Base-by-base conservation (phyloP, 495 filamentous ascomycete species). In the Talaromyces borbonicus region DNA sequence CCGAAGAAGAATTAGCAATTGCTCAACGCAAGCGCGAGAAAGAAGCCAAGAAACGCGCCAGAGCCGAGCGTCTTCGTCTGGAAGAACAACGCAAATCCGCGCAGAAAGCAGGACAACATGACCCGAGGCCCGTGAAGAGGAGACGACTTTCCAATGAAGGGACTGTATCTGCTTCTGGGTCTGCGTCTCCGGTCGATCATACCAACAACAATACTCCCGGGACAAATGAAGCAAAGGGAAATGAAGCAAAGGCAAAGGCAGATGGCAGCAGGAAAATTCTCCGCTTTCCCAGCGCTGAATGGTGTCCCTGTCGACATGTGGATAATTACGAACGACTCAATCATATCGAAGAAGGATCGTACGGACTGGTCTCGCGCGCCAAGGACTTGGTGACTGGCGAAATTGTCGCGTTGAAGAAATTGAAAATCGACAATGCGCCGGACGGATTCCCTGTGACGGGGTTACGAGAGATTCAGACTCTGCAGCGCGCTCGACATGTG, bases 271-370 rank as follows among this genome's bases (percentile, higher is more conserved):
- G 49, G 19, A 55, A 62, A 14, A 60, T 93, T 11, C 64, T 95
- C 18, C 77, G 84, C 14, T 92, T 90, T 60, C 74, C 81, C 19
- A 66, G 72, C 36, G 72, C 73, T 16, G 67, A 71, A 60, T 93
- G 90, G 76, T 76, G 77, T 27, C 78, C 78, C 32, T 86, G 84
- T 56, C 74, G 87, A 52, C 83, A 85, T 67, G 82, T 95, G 38
- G 83, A 90, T 60, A 83, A 89, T 59, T 97, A 89, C 62, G 86
- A 95, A 60, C 81, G 81, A 49, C 68, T 98, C 49, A 98, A 98
- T 56, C 84, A 92, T 63, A 98, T 98, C 56, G 92, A 97, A 60
- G 92, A 98, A 62, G 92, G 92, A 43, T 84, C 87, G 1, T 98
- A 97, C 66, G 92, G 92, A 42, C 90, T 81, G 78, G 92, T 98